Base-by-base conservation (phyloP, 257 asterid species). In the Solanum pennellii region DNA sequence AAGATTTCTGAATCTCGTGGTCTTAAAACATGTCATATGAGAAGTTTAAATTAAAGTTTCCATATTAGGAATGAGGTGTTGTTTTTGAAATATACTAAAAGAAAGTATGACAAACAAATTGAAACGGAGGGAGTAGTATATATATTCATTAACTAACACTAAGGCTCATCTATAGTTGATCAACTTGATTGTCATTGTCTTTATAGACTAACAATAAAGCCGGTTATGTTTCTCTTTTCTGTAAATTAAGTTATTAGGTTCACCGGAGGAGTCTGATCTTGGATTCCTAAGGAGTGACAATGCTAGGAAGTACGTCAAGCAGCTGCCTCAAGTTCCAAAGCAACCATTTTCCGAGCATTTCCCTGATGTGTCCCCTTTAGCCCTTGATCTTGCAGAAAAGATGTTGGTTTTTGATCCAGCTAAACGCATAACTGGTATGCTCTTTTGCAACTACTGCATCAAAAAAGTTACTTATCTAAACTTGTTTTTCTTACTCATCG, bases 211-310 rank as follows among this genome's bases (percentile, higher is more conserved):
- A 45, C 14, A 4, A 86, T 49, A 27, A 29, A 7, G 25, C 41
- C n/a, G 18, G 12, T 29, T 18, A 33, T 72, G 21, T n/a, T 9
- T 3, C 45, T 73, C 73, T 35, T 73, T 45, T 60, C 21, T 35
- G 89, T 92, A 73, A 86, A 65, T 45, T 33, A 91, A 96, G 99
- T 92, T 96, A 65, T 75, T 96, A 88, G 99, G 99, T 76, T 91
- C 98, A 85, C 99, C 98, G 25, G 97, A 96, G 88, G 99, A 94
- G 89, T 91, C 98, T 31, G 98, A 96, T 89, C 97, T 96, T 87
- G 98, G 94, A 86, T 96, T 96, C 86, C 89, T 96, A 68, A 93
- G 98, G 86, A 94, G 94, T 66, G 95, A 94, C 69, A 94, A 93
- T 93, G 99, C 98, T 88, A 91, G 91, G 73, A 92, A 87, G 88